Base-by-base conservation (phyloP, 306 rosid genomes). In the Lupinus albus region DNA sequence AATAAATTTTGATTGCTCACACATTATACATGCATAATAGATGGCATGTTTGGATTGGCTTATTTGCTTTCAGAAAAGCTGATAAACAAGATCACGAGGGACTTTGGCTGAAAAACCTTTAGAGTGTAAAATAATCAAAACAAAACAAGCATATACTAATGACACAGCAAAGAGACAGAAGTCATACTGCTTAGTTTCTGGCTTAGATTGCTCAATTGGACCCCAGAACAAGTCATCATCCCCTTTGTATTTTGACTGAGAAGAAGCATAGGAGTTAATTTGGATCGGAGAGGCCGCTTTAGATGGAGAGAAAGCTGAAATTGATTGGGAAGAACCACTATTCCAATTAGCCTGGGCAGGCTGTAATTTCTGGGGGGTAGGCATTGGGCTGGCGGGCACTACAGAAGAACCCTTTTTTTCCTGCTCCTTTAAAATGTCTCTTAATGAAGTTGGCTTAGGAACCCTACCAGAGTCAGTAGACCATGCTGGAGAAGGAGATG, bases 151-250 rank as follows among this genome's bases (percentile, higher is more conserved):
- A 60, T 6, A 16, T 30, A 5, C 5, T 17, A 36, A 66, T 4
- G 15, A 13, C 8, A 53, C 10, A 54, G 21, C 20, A 53, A 17
- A 67, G 59, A 39, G 46, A 13, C 3, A 72, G 72, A 82, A 77
- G 55, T 16, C 87, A 17, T 92, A 92, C 98, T 76, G 92, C 82
- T 84, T 88, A 63, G 82, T 74, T 73, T 87, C 98, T 68, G 81
- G 95, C 84, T 87, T 86, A 4, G 93, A 70, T 64, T 84, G 92
- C 67, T 91, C 96, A 45, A 83, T 61, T 64, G 96, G 93, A 38
- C 98, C 98, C 98, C 98, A 92, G 67, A 92, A 92, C 73, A 92
- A 76, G 71, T 92, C 98, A 78, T 92, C 98, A 4, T 92, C 98
- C 35, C 76, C 95, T 76, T 79, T 88, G 75, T 69, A 55, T 69